Conservation (phyloP, 1,284 basidiomycete genomes). For the Limonomyces culmigenus region DNA sequence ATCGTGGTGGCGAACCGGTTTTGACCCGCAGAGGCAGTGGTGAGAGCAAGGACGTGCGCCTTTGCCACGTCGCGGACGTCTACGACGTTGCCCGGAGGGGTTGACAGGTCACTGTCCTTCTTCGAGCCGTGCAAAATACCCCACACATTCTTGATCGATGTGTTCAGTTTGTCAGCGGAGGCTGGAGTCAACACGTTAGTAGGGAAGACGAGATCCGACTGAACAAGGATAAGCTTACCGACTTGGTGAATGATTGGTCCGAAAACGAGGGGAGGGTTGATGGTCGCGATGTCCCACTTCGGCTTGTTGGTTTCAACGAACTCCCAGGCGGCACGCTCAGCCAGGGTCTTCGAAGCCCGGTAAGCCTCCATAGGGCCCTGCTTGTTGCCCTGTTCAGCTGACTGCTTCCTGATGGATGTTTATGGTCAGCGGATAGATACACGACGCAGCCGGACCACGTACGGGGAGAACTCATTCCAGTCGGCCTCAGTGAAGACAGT, state of each 20-base stretch:
- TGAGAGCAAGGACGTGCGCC: conserved; percentile 2
- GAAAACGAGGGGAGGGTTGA: background rate
- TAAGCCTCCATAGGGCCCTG: conserved; percentile 10
- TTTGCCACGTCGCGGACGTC: conserved; percentile 4
- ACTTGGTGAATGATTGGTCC: conserved; percentile 3
- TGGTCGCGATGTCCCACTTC: background rate
- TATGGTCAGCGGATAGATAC: too few species aligned
- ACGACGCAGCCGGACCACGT: conserved; percentile 25
- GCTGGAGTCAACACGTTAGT: too few species aligned
- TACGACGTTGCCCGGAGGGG: conserved; percentile 1
- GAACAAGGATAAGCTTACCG: too few species aligned
- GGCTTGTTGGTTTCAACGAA: conserved; percentile 12
- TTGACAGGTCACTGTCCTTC: background rate
- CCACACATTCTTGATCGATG: background rate
- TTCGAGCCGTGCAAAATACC: background rate
- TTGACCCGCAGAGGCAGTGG: conserved; percentile 19
- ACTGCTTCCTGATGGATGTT: background rate
- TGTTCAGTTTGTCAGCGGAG: conserved; percentile 1
- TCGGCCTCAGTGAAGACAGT: conserved; percentile 18
- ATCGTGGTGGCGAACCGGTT: conserved; percentile 22
- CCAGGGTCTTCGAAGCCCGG: conserved; percentile 26
- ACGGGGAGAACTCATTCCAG: conserved; percentile 38
- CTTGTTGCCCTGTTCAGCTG: conserved; percentile 2
- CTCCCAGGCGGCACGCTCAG: conserved; percentile 32
- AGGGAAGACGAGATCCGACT: too few species aligned